Conservation (phyloP, 1,139 yeast species). For the Taiozyma sp. region DNA sequence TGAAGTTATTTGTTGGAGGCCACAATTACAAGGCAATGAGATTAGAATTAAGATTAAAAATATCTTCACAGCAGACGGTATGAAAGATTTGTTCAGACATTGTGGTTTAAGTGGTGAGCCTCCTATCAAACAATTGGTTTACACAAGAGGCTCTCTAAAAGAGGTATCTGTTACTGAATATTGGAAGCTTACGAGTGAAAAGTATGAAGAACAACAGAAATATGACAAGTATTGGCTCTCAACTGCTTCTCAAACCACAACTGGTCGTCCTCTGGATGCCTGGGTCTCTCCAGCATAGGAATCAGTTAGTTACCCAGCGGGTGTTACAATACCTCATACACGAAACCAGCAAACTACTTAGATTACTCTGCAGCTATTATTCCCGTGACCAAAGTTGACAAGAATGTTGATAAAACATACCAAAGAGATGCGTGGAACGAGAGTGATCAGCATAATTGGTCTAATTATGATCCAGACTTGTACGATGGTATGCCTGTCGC, state of each 20-base stretch:
- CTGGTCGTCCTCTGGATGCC: constrained; percentile 43
- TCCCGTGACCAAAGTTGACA: constrained; percentile 55
- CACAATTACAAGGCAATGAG: constrained; percentile 26
- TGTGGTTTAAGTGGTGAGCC: constrained; percentile 37
- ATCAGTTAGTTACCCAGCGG: constrained; percentile 39
- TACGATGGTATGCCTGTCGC: constrained; percentile 63
- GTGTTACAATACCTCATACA: constrained; percentile 32
- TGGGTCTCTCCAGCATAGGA: constrained; percentile 45
- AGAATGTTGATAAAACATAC: constrained; percentile 33
- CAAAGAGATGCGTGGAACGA: constrained; percentile 30
- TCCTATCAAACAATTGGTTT: constrained; percentile 30
- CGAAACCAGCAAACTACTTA: constrained; percentile 52
- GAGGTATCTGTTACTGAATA: constrained; percentile 35
- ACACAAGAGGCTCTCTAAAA: constrained; percentile 12
- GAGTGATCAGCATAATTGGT: constrained; percentile 34
- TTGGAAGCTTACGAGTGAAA: constrained; percentile 39
- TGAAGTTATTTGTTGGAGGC: constrained; percentile 25
- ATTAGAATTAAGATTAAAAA: constrained; percentile 26
- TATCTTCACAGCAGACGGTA: constrained; percentile 32
- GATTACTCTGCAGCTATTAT: constrained; percentile 55
- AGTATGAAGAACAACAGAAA: constrained; percentile 30
- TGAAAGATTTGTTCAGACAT: constrained; percentile 25
- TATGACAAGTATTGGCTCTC: constrained; percentile 35
- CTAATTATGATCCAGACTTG: constrained; percentile 47
- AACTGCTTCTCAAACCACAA: constrained; percentile 29